Conservation (phyloP, 2,329 filamentous ascomycete genomes). For the Ophiostoma sp. region DNA sequence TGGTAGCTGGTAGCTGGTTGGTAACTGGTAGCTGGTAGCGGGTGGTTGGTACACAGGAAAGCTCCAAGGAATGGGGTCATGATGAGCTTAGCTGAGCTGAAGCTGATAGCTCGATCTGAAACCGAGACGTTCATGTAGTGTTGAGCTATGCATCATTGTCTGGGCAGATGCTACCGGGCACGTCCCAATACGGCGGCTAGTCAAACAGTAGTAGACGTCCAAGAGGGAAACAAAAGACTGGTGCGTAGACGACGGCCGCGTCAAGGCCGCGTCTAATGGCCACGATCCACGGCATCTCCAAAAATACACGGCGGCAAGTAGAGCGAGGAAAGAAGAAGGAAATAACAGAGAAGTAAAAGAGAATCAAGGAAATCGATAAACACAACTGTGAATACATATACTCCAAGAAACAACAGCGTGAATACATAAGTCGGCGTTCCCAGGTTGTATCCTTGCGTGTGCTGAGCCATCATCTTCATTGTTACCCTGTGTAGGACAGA, state of each 20-base stretch:
- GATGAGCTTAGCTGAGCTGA: not conserved
- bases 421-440: constrained; percentile 4
- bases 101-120: not conserved
- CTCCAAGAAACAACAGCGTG: not conserved
- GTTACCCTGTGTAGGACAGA: constrained; percentile 6
- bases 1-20: too few relatives aligned
- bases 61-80: not conserved
- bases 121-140: not conserved
- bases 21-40: not conserved
- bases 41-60: not conserved
- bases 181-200: constrained; percentile 11
- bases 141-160: not conserved
- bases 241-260: not conserved
- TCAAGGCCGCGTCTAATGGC: not conserved
- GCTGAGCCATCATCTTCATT: not conserved
- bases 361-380: too few relatives aligned
- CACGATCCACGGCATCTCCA: not conserved
- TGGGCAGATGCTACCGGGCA: constrained; percentile 1
- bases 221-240: not conserved
- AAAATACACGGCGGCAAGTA: constrained; percentile 10
- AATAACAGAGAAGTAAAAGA: too few relatives aligned
- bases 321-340: too few relatives aligned
- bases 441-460: not conserved
- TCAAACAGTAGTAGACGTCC: not conserved
- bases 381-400: too few relatives aligned